Percentiles rank a stretch among this genome's conserved stretches.
Evolutionary conservation across 129 eudicot genomes (phyloP).

Genomic region (Oenanthe sinensis): DNA sequence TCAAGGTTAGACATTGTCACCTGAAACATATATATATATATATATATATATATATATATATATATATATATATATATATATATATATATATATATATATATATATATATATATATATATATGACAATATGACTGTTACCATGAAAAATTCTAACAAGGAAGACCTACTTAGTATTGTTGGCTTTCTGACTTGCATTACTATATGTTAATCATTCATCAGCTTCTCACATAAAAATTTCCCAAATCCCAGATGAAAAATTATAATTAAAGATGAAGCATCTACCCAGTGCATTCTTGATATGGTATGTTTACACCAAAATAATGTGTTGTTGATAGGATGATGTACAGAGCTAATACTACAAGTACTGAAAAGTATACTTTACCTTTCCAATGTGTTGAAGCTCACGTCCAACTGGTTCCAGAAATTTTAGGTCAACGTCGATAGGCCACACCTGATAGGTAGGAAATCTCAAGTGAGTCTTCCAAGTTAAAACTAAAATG

Average conservation of each 20-base stretch:
- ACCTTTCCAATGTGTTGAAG: conserved; percentile 79
- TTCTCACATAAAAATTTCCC: neutral
- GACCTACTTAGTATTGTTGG: neutral
- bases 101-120: neutral
- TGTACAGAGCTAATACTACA: neutral
- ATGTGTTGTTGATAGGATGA: neutral
- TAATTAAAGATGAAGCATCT: neutral
- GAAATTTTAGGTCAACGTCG: conserved; percentile 62
- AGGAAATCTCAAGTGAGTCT: neutral
- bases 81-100: neutral
- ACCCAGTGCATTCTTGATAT: neutral
- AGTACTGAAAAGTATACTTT: conserved; percentile 5
- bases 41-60: neutral
- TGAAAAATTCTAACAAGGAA: neutral
- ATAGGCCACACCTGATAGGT: conserved; percentile 80
- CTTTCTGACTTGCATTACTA: neutral
- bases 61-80: neutral
- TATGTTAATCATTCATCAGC: neutral
- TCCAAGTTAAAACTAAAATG: neutral
- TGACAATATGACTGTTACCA: neutral
- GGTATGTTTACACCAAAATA: neutral
- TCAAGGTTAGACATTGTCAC: neutral
- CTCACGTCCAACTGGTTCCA: conserved; percentile 87
- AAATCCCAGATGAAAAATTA: neutral
- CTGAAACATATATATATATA: neutral